Base-by-base conservation (phyloP, 2,329 filamentous ascomycete genomes). In the Pseudophaeomoniella oleicola region DNA sequence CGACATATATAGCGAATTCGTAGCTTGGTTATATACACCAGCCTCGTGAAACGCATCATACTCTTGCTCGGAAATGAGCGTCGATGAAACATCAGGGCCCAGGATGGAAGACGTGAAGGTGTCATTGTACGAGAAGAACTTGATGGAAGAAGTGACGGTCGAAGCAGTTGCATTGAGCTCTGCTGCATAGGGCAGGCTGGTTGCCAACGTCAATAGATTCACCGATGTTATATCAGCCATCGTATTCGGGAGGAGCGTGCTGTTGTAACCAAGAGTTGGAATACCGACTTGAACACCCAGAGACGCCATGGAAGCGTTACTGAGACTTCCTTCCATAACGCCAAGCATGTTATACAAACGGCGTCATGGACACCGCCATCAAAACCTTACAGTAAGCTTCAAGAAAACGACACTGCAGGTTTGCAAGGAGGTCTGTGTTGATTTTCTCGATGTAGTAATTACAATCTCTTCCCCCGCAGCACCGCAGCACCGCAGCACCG, bases 21-120 rank as follows among this genome's bases (percentile, higher is more conserved):
- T 37, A 18, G 27, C 27, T 13, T 14, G 15, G 30, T 37, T 30
- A 16, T 37, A 37, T 3, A 37, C 27, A 5, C 36, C 36, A 6
- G 22, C 36, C 15, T 37, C 36, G 15, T 37, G 36, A 30, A 33
- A 37, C 15, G 36, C 36, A 16, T 37, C 10, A 13, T 17, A 37
- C 3, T n/a, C 5, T 9, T 16, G 36, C 13, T 33, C 14, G 13
- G 16, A 4, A 12, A 37, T 11, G 13, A 37, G 15, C 6, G 6
- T 32, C 5, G 43, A 30, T 12, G 31, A 34, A 15, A 19, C 32
- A 40, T 37, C 31, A 4, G 10, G 11, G 6, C 22, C 22, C 22
- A 27, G 22, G 22, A 27, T 27, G 22, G 22, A 27, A 27, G 6
- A 9, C n/a, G 22, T n/a, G n/a, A 27, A 27, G 6, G 22, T 27